Percentiles rank a stretch among this genome's conserved stretches.
These are phyloP conservation scores for Spongospora subterranea DNA, from an alignment of 208 protist genomes.

Conservation along the genomic window DNA sequence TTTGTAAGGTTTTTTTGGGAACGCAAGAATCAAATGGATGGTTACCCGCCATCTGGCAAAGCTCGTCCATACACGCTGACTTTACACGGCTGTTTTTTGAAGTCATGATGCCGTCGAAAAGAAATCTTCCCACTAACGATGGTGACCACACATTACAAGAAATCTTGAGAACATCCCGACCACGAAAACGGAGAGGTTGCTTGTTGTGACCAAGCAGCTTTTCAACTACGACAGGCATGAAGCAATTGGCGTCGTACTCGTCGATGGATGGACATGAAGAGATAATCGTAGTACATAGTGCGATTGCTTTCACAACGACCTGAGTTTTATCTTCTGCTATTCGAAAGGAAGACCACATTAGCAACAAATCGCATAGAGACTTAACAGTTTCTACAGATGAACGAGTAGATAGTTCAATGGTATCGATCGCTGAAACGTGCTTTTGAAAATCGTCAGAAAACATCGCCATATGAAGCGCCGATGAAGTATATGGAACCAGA, in stretches of 20 bases:
- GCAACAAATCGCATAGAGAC: conserved; percentile 49
- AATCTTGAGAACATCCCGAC: not conserved
- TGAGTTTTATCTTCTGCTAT: conserved; percentile 43
- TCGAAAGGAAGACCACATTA: not conserved
- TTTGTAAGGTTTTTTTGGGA: conserved; percentile 3
- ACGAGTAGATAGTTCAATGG: not conserved
- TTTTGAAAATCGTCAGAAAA: conserved; percentile 46
- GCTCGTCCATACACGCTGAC: conserved; percentile 45
- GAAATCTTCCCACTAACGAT: not conserved
- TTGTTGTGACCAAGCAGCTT: conserved; percentile 39
- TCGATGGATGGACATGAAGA: not conserved
- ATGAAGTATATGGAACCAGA: not conserved
- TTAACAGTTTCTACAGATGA: not conserved
- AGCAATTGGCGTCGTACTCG: conserved; percentile 48
- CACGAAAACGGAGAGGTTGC: conserved; percentile 5
- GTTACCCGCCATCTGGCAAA: not conserved
- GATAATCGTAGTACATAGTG: not conserved
- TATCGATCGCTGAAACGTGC: conserved; percentile 23
- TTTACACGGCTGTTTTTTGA: conserved; percentile 19
- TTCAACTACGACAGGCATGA: conserved; percentile 14
- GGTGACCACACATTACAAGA: not conserved
- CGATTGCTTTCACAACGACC: conserved; percentile 38
- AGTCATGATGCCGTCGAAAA: conserved; percentile 3
- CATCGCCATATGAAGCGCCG: not conserved
- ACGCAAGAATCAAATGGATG: not conserved